Evolutionary conservation across 257 asterid genomes (phyloP).

Genomic region (Haberlea rhodopensis): DNA sequence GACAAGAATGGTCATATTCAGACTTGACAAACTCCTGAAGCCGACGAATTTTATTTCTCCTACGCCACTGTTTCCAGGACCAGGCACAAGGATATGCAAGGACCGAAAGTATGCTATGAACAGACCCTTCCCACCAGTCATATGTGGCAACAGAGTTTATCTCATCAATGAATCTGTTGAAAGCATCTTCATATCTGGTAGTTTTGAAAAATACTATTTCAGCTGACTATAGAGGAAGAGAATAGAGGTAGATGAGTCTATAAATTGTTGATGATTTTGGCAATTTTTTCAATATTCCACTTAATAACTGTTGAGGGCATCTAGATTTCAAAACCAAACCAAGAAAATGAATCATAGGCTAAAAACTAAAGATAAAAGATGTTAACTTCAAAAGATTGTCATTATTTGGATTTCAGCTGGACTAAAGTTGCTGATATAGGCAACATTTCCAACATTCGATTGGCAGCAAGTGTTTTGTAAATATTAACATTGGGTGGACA

Average conservation of each 20-base stretch:
- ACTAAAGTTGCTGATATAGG: conserved; percentile 16
- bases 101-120: conserved; percentile 86
- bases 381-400: background rate
- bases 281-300: background rate
- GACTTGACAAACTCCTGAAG: conserved; percentile 95
- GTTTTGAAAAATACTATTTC: conserved; percentile 17
- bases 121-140: conserved; percentile 99
- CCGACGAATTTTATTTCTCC: conserved; percentile 77
- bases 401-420: conserved; percentile 19
- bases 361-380: conserved; percentile 9
- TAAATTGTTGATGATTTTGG: background rate
- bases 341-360: conserved; percentile 12
- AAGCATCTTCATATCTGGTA: conserved; percentile 95
- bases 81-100: conserved; percentile 97
- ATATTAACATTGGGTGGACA: conserved; percentile 7
- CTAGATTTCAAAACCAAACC: conserved; percentile 3
- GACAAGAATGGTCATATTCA: conserved; percentile 92
- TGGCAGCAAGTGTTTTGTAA: conserved; percentile 18
- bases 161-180: conserved; percentile 89
- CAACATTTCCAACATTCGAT: conserved; percentile 8
- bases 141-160: conserved; percentile 88
- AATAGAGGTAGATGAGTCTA: conserved; percentile 10
- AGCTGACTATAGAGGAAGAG: conserved; percentile 27
- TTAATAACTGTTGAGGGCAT: background rate
- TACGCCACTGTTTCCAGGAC: conserved; percentile 99